phyloP scores from a whole-genome alignment of 352 stramenopile species.

The Pythium brachiatum region DNA sequence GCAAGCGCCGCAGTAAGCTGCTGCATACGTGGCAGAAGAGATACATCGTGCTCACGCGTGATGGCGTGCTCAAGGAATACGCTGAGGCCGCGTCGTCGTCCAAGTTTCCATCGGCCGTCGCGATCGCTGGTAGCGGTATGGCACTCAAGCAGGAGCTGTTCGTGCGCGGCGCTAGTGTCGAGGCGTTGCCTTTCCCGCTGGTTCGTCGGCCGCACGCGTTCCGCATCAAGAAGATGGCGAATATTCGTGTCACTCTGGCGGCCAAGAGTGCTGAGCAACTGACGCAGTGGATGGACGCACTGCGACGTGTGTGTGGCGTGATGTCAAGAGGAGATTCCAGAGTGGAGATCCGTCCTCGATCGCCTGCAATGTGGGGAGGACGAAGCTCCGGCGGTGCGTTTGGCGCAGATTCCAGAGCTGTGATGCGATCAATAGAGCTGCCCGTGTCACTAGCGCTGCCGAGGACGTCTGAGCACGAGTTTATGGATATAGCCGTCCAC shows the following conservation, averaged over 20 bases:
- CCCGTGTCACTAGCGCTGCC: slow-evolving; percentile 12
- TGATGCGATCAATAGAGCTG: slow-evolving; percentile 13
- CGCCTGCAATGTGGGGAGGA: slow-evolving; percentile 11
- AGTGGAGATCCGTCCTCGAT: slow-evolving; percentile 1
- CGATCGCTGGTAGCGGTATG: slow-evolving; percentile 42
- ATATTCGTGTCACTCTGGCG: slow-evolving; percentile 37
- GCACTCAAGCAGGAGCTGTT: slow-evolving; percentile 42
- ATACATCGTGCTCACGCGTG: slow-evolving; percentile 57
- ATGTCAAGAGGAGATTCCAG: slow-evolving; percentile 7
- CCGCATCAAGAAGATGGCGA: slow-evolving; percentile 36
- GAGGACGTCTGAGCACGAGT: slow-evolving; percentile 23
- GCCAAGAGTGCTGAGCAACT: slow-evolving; percentile 47
- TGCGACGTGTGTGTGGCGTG: slow-evolving; percentile 28
- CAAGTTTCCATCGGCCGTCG: background rate
- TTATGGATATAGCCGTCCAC: slow-evolving; percentile 17
- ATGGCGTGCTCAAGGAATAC: slow-evolving; percentile 54
- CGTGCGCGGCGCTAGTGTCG: slow-evolving; percentile 32
- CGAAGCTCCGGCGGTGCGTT: background rate
- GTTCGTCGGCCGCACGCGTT: slow-evolving; percentile 52
- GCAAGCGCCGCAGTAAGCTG: slow-evolving; percentile 48
- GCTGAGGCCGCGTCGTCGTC: slow-evolving; percentile 24
- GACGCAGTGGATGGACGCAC: slow-evolving; percentile 41
- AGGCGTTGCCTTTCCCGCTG: slow-evolving; percentile 50
- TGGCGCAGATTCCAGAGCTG: background rate
- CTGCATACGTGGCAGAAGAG: slow-evolving; percentile 68